These are phyloP conservation scores for Coemansia sp. DNA, from an alignment of 192 early-diverging fungal genomes.

Conservation along the genomic window DNA sequence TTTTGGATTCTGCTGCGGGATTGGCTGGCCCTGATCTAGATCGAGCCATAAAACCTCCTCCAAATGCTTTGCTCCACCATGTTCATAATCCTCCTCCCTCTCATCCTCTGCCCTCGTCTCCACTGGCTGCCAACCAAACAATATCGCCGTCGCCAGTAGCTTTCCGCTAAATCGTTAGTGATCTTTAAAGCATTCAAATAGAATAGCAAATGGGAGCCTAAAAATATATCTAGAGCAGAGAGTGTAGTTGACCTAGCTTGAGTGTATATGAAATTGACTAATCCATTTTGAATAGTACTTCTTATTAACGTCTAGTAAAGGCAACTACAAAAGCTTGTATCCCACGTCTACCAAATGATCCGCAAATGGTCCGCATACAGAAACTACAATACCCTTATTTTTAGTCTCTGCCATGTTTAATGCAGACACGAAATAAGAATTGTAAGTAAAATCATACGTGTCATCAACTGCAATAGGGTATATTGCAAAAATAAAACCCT, in stretches of 20 bases:
- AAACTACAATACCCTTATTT: not conserved
- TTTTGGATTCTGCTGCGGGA: not conserved
- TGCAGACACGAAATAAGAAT: not conserved
- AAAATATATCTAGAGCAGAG: no score
- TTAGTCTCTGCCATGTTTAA: not conserved
- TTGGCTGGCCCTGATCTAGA: not conserved
- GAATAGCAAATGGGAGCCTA: not conserved
- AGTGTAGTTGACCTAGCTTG: no score
- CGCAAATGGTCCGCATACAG: not conserved
- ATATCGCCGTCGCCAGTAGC: not conserved
- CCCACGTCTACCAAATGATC: not conserved
- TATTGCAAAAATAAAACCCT: not conserved
- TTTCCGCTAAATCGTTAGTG: not conserved
- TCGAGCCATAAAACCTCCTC: not conserved
- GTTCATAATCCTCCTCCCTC: not conserved
- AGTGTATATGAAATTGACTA: no score
- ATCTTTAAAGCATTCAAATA: not conserved
- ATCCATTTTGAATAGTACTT: no score
- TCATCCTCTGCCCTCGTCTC: not conserved
- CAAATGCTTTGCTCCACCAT: not conserved
- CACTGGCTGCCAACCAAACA: conserved; percentile 1
- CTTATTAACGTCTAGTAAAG: no score
- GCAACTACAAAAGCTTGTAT: not conserved
- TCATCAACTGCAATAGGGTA: not conserved
- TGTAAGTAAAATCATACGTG: not conserved